phyloP scores from a whole-genome alignment of 129 eudicot species.

The Flaveria brownii region DNA sequence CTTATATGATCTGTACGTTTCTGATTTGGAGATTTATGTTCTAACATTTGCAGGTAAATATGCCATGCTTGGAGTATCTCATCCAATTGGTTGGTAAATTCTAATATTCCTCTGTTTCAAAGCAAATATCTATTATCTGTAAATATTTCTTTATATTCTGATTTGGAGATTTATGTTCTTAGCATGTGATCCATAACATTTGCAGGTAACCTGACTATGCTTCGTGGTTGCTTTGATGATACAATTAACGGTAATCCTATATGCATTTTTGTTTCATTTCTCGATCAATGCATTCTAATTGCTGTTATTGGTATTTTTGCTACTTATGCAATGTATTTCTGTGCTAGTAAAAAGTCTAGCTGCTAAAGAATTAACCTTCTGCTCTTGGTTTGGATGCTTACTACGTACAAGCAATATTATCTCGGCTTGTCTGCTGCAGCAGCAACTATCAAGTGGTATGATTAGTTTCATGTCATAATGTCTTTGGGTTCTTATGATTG shows the following conservation, averaged over 20 bases:
- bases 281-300: neutral
- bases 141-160: no score
- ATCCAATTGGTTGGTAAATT: neutral
- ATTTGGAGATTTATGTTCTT: no score
- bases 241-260: slow-evolving; percentile 52
- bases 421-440: slow-evolving; percentile 97
- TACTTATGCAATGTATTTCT: slow-evolving; percentile 22
- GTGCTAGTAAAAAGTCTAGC: slow-evolving; percentile 76
- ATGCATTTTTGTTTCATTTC: slow-evolving; percentile 7
- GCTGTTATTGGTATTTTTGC: slow-evolving; percentile 27
- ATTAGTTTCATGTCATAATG: neutral
- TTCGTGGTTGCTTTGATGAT: slow-evolving; percentile 94
- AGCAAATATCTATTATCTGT: no score
- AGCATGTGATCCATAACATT: no score
- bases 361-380: slow-evolving; percentile 78
- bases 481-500: neutral
- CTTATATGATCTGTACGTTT: neutral
- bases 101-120: no score
- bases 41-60: slow-evolving; percentile 51
- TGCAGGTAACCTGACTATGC: slow-evolving; percentile 58
- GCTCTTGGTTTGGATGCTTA: slow-evolving; percentile 93
- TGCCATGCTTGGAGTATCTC: slow-evolving; percentile 26
- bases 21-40: slow-evolving; percentile 1
- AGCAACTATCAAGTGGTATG: slow-evolving; percentile 92
- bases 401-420: slow-evolving; percentile 88